These are phyloP conservation scores for Sclerotinia trifoliorum DNA, from an alignment of 2,329 filamentous ascomycete species.

Conservation along the genomic window DNA sequence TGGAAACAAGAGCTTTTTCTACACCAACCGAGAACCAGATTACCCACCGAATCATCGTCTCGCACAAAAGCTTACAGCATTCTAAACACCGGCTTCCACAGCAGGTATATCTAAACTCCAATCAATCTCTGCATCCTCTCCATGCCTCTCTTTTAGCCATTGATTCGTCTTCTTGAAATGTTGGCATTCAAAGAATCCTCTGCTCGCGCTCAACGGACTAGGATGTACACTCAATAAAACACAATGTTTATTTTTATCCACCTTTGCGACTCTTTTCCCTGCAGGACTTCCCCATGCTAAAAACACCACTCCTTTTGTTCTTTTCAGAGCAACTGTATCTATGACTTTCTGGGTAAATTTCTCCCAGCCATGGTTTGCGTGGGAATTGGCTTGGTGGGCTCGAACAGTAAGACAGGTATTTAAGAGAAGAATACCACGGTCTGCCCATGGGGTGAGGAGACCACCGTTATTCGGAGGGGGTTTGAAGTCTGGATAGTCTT, in stretches of 20 bases:
- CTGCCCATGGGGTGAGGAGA: conserved; percentile 88
- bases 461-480: conserved; percentile 75
- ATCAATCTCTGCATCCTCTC: conserved; percentile 75
- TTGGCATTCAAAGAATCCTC: conserved; percentile 79
- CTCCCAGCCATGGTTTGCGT: conserved; percentile 89
- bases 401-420: conserved; percentile 95
- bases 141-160: conserved; percentile 79
- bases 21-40: neutral
- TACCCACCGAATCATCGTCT: neutral
- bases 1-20: neutral
- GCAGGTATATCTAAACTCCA: conserved; percentile 61
- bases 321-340: conserved; percentile 75
- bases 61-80: neutral
- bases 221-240: conserved; percentile 88
- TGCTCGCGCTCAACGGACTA: conserved; percentile 80
- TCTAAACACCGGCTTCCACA: conserved; percentile 10
- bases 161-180: conserved; percentile 82
- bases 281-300: conserved; percentile 91
- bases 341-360: conserved; percentile 88
- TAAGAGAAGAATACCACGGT: conserved; percentile 86
- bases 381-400: conserved; percentile 82
- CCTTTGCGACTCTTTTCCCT: conserved; percentile 70
- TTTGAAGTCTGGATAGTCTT: conserved; percentile 80
- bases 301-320: conserved; percentile 83
- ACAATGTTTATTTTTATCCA: conserved; percentile 72